Conservation (phyloP, 2,329 filamentous ascomycete genomes). For the Fusarium multiceps region DNA sequence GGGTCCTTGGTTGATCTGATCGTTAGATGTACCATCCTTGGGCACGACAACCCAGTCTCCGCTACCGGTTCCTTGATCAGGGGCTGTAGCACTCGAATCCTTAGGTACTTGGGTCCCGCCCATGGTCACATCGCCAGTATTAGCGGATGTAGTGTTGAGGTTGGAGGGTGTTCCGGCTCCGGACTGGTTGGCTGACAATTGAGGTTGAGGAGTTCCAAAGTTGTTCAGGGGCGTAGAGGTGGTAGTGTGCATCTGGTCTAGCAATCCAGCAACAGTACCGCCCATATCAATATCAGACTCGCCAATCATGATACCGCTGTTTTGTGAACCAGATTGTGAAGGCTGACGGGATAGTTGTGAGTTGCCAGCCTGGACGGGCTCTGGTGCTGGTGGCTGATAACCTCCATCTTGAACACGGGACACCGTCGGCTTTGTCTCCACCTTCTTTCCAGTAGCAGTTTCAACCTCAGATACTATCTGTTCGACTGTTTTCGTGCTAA, state of each 20-base stretch:
- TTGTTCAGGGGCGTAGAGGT: conserved; percentile 70
- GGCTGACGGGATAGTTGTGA: conserved; percentile 62
- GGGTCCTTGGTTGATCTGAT: conserved; percentile 37
- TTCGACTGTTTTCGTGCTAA: conserved; percentile 68
- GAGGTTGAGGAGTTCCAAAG: conserved; percentile 70
- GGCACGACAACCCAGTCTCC: conserved; percentile 83
- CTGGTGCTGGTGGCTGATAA: conserved; percentile 70
- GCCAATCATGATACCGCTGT: conserved; percentile 66
- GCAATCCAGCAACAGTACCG: conserved; percentile 70
- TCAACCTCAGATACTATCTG: conserved; percentile 83
- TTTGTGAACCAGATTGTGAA: conserved; percentile 67
- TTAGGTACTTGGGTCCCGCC: conserved; percentile 59
- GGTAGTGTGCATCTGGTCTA: conserved; percentile 75
- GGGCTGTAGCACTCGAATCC: conserved; percentile 55
- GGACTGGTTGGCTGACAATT: conserved; percentile 67
- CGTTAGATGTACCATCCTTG: conserved; percentile 65
- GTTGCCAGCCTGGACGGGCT: conserved; percentile 52
- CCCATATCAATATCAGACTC: conserved; percentile 74
- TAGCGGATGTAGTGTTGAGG: conserved; percentile 57
- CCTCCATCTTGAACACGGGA: conserved; percentile 83
- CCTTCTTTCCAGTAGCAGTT: conserved; percentile 72
- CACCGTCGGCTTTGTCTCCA: conserved; percentile 72
- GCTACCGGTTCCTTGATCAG: conserved; percentile 62
- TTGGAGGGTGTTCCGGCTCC: conserved; percentile 67
- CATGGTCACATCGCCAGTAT: conserved; percentile 60